Conservation (phyloP, 805 yeast species). For the Starmera caribaea region DNA sequence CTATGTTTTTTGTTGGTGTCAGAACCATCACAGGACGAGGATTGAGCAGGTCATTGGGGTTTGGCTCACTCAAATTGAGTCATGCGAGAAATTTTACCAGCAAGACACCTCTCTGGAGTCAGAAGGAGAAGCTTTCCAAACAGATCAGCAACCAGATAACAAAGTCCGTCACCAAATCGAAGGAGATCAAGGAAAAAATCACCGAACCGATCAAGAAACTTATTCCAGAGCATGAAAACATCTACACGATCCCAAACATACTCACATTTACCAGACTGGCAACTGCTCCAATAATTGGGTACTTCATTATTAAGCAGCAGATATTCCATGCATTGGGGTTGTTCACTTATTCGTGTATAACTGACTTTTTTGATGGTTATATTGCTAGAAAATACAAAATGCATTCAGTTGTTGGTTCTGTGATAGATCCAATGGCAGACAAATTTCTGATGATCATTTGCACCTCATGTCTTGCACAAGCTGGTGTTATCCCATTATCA, state of each 20-base stretch:
- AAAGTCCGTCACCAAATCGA: slow-evolving; percentile 8
- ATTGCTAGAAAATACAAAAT: slow-evolving; percentile 76
- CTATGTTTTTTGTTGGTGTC: no score
- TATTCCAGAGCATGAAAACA: slow-evolving; percentile 39
- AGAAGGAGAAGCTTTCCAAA: neutral
- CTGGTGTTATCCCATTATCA: slow-evolving; percentile 60
- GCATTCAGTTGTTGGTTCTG: slow-evolving; percentile 78
- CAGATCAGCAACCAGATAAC: slow-evolving; percentile 1
- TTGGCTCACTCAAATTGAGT: no score
- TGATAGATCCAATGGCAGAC: slow-evolving; percentile 94
- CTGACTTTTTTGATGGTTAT: slow-evolving; percentile 88
- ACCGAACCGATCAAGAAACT: slow-evolving; percentile 20
- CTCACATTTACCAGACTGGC: slow-evolving; percentile 74
- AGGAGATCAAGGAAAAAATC: slow-evolving; percentile 20
- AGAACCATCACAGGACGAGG: no score
- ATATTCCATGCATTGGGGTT: slow-evolving; percentile 57
- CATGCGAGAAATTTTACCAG: neutral
- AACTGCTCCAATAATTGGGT: slow-evolving; percentile 80
- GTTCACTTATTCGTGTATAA: slow-evolving; percentile 77
- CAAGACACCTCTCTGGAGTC: neutral
- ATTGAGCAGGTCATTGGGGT: no score
- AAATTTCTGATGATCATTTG: slow-evolving; percentile 81
- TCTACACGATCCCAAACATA: slow-evolving; percentile 80
- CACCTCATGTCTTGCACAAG: slow-evolving; percentile 64
- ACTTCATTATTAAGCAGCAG: slow-evolving; percentile 56